Evolutionary conservation across 306 rosid genomes (phyloP), one percentile per base, ranked within the genome.

Genomic region (Dryas octopetala): DNA sequence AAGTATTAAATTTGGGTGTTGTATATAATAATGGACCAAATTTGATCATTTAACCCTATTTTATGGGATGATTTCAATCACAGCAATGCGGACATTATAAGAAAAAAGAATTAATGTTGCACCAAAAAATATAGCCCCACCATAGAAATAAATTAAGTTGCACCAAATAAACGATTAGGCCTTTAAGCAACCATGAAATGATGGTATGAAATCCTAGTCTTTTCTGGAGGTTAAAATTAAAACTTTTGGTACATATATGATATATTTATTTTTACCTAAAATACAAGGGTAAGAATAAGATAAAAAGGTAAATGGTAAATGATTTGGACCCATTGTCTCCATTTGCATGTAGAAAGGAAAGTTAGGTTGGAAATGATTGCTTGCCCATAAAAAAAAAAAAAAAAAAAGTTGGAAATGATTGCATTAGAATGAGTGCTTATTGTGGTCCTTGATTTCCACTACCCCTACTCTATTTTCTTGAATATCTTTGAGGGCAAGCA

Each of bases 391-490:
- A n/a, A n/a, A n/a, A n/a, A n/a, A n/a, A n/a, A n/a, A n/a, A n/a
- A n/a, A n/a, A n/a, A n/a, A n/a, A n/a, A n/a, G 38, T 75, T 38
- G 76, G 51, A 62, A 81, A 82, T 83, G 76, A 84, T 83, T 72
- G 78, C 55, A 63, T 77, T 72, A 62, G 74, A 68, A 51, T 67
- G 76, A 47, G 66, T 78, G 74, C 12, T 51, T 62, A 9, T 47
- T 66, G 76, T 68, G 79, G 74, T 76, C 78, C 76, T 74, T 59
- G 73, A 46, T 28, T 76, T 47, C 38, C 52, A 59, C 66, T 17
- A 53, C 17, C 49, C 62, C 28, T 2, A 32, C 38, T 14, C 23
- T n/a, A 60, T 47, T 76, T 16, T 75, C 32, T 49, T 38, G n/a
- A 4, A 38, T 71, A 57, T 71, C 78, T 83, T 79, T 72, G n/a